These are phyloP conservation scores for Chrysanthemum lavandulifolium DNA, from an alignment of 129 eudicot species.

Conservation along the genomic window DNA sequence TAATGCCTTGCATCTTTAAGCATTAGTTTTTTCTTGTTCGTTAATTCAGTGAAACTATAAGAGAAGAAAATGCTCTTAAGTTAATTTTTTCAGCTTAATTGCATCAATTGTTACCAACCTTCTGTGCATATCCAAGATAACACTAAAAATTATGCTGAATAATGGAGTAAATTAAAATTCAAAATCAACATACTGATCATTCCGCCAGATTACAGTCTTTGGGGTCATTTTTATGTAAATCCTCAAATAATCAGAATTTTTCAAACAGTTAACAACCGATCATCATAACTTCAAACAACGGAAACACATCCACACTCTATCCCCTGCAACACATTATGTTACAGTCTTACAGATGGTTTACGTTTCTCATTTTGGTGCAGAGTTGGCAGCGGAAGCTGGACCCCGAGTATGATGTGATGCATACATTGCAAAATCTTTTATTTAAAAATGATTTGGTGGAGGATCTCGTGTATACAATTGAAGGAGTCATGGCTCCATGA, in stretches of 20 bases:
- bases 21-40: not conserved
- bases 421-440: slow-evolving; percentile 65
- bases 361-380: slow-evolving; percentile 33
- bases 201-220: too few relatives aligned
- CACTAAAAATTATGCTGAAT: too few relatives aligned
- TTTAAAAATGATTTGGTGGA: slow-evolving; percentile 86
- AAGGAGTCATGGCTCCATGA: slow-evolving; percentile 93
- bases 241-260: too few relatives aligned
- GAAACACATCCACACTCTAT: too few relatives aligned
- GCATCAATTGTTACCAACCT: not conserved
- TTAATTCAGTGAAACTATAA: too few relatives aligned
- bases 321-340: too few relatives aligned
- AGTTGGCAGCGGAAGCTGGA: slow-evolving; percentile 97
- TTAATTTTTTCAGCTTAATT: not conserved
- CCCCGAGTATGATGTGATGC: slow-evolving; percentile 81
- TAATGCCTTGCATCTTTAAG: slow-evolving; percentile 26
- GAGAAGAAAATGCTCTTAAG: not conserved
- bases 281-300: too few relatives aligned
- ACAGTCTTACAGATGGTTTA: not conserved
- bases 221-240: too few relatives aligned
- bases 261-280: too few relatives aligned
- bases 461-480: slow-evolving; percentile 77
- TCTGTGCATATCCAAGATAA: not conserved
- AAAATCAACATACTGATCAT: too few relatives aligned
- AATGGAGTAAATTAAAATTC: too few relatives aligned